Evolutionary conservation across 2,329 filamentous ascomycete genomes (phyloP), one percentile per base, ranked within the genome.

Genomic region (Plectosphaerella plurivora): DNA sequence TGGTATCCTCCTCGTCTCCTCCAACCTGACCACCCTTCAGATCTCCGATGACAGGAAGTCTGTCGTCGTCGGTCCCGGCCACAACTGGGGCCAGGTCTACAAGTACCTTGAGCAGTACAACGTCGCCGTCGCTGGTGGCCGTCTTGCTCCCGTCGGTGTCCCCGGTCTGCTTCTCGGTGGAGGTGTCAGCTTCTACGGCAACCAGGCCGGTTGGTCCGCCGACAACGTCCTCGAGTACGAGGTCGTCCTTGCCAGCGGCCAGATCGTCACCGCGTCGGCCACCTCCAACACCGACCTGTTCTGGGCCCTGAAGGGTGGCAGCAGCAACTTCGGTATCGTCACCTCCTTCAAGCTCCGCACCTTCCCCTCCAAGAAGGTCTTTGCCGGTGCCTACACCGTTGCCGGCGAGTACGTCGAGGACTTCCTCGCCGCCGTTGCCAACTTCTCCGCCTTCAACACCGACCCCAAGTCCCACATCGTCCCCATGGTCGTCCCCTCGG

Each of bases 231-330:
- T 45, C 61, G 57, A 64, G 49, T 73, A 65, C 47, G 59, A 75
- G 53, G 69, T 78, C 25, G 73, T 78, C 3, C 66, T 75, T 1
- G 69, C 69, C 1, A 61, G 61, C 49, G 74, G 74, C 24, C 45
- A 58, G 5, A 65, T 77, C 33, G 60, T 75, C 28, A 68, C 70
- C 16, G 74, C 70, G 15, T 73, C 68, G 39, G 60, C 59, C 1
- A 52, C 56, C 0, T 53, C 63, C 3, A 65, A 75, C 55, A 11
- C 59, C 0, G 73, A 77, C 52, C 66, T 78, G 2, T 77, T 64
- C 58, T 65, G 64, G 49, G 75, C 74, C 1, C 63, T 77, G 3
- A 71, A 72, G 51, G 75, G 74, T 12, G 75, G 75, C 41, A 46
- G 44, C 42, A 51, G 41, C 49, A 53, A 55, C 53, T 47, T 51